Base-by-base conservation (phyloP, 805 yeast species). In the Pichia ethanolica region DNA sequence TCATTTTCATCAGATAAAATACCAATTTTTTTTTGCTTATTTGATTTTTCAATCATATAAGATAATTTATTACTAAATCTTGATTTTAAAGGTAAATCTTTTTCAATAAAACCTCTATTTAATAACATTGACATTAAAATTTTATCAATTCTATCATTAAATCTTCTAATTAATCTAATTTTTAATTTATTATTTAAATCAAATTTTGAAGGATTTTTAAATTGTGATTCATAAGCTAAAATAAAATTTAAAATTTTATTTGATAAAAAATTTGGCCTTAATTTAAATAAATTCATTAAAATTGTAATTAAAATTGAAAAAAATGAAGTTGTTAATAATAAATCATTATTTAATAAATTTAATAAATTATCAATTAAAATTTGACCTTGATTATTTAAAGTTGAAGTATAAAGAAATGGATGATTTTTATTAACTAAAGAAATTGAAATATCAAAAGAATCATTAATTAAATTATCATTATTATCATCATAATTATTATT, bases 291-390 rank as follows among this genome's bases (percentile, higher is more conserved):
- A 13, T 78, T 71, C 6, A 85, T 71, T 25, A 84, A 67, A 45
- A 82, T 81, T 57, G 86, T 81, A 30, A 89, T 65, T 0, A 86
- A 72, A 7, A 95, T 86, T 13, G 88, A 77, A 46, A 86, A 77
- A 3, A 80, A 56, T 5, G 85, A 78, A 11, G 83, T 71, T 45
- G 81, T 72, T 53, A 75, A 65, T 55, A 79, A 61, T n/a, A 73
- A 67, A 45, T 80, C 85, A 35, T 75, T 81, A 39, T 72, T 70
- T 48, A 90, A 69, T 14, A 75, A 69, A 42, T 71, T 69, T 43
- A 89, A 68, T 33, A 91, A 63, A 35, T 79, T 64, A 56, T 89
- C 96, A 35, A 93, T 67, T 48, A 86, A 68, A 4, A 75, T 81
- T 48, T 74, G 76, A 0, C 90, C 84, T 62, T 90, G 96, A 7